Conservation (phyloP, 805 yeast species). For the Candida anglica region DNA sequence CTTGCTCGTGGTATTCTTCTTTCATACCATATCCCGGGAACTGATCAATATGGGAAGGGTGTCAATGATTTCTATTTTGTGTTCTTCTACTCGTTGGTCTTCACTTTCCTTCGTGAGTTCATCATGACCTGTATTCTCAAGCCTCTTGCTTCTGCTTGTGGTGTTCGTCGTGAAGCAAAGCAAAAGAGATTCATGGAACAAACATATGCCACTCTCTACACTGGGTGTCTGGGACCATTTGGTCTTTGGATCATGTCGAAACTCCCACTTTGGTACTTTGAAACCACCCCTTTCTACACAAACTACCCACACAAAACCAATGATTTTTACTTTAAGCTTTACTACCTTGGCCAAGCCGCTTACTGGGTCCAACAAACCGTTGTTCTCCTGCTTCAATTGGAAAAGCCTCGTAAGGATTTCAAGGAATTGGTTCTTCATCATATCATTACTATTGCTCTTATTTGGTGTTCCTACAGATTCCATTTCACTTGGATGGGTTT, state of each 20-base stretch:
- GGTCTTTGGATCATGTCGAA: slow-evolving; percentile 84
- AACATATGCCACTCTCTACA: slow-evolving; percentile 78
- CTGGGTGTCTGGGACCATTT: slow-evolving; percentile 74
- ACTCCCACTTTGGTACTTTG: slow-evolving; percentile 85
- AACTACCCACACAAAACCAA: slow-evolving; percentile 81
- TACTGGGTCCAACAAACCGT: slow-evolving; percentile 97
- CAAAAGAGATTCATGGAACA: slow-evolving; percentile 88
- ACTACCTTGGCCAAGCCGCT: slow-evolving; percentile 89
- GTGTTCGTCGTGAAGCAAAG: slow-evolving; percentile 53
- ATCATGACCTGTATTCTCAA: slow-evolving; percentile 74
- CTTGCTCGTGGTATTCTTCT: slow-evolving; percentile 60
- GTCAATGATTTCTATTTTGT: slow-evolving; percentile 76
- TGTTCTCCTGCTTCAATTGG: slow-evolving; percentile 77
- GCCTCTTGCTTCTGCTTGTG: slow-evolving; percentile 61
- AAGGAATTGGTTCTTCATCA: slow-evolving; percentile 91
- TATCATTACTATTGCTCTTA: slow-evolving; percentile 81
- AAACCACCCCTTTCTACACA: slow-evolving; percentile 75
- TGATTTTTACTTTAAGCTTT: slow-evolving; percentile 66
- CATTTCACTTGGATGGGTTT: slow-evolving; percentile 97
- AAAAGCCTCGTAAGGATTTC: slow-evolving; percentile 93
- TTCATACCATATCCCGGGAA: slow-evolving; percentile 59
- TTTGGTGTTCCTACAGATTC: slow-evolving; percentile 84
- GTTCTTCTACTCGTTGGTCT: slow-evolving; percentile 73
- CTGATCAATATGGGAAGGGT: slow-evolving; percentile 85
- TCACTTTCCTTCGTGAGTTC: slow-evolving; percentile 89